Evolutionary conservation across 1,284 basidiomycete species (phyloP), one percentile per base, ranked within the genome.

Genomic region (Ganoderma lingzhi): DNA sequence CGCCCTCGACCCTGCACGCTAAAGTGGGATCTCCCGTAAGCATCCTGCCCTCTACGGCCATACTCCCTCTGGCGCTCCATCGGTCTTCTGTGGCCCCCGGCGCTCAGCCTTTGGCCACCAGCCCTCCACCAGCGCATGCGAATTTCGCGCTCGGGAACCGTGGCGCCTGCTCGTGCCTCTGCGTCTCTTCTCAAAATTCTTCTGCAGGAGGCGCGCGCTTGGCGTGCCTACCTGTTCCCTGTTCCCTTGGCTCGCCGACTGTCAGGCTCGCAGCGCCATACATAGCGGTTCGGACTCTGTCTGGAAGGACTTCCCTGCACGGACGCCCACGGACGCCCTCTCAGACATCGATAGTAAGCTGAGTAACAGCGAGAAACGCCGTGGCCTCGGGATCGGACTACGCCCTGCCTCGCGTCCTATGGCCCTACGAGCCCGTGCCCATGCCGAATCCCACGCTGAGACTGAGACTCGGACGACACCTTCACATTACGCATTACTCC

Each of bases 1-100:
- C 56, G 56, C 59, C 59, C 59, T 61, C 39, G 41, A 61, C 59
- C 59, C 59, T 61, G 39, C 59, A 61, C 23, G 5, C 37, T 39
- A 42, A 61, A 12, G 59, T 61, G 42, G 37, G n/a, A 61, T 42
- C 39, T 60, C 59, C n/a, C 23, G 59, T 61, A 41, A 61, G 59
- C 59, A 41, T 41, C 37, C 37, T 61, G n/a, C 23, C 37, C 59
- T 61, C 39, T 42, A 61, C 59, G 39, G 37, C 59, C 59, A 41
- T 15, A 12, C 39, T 23, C 10, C 39, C 9, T 9, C 37, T 14
- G 15, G 59, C 35, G 59, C 59, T 42, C 59, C 39, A 61, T 42
- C 37, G n/a, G n/a, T 12, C 59, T 39, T 61, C 56, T 39, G 35
- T 59, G 56, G 4, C 35, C 19, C 56, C 35, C 56, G 35, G 30